Base-by-base conservation (phyloP, 345 rosid species). In the Populus nigra region DNA sequence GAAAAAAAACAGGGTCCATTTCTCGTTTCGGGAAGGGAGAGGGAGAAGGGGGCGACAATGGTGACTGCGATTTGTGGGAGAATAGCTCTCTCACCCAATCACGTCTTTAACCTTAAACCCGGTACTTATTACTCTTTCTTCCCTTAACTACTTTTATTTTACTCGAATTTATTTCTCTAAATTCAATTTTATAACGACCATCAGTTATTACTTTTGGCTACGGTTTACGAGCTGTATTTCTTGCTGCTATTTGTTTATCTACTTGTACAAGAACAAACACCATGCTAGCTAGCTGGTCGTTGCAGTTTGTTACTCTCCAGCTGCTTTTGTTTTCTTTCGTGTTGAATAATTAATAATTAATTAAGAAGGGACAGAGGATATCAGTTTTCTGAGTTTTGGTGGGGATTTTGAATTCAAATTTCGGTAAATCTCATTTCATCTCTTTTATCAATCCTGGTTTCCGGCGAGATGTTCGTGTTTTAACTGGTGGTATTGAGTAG, bases 41-140 rank as follows among this genome's bases (percentile, higher is more conserved):
- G 76, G 43, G 78, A 31, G 79, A 68, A 49, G 29, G 39, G 31
- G 53, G 45, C 61, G 12, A n/a, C 7, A 69, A 89, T 89, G 97
- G 97, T 88, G 81, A 90, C 84, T 78, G 88, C 89, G 75, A 87
- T 92, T 50, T 85, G 88, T 83, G 94, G 94, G 91, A 90, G 92
- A 86, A 75, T 90, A 75, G 71, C 91, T 82, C 93, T 90, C 88
- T 91, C 93, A 72, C 89, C 94, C 31, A 87, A 77, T 84, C 71
- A 88, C 43, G 84, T 90, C 86, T 80, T 92, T 78, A 84, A 84
- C 76, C 85, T 92, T 25, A 87, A 80, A 79, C 84, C 89, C 88
- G 93, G 93, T 92, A 61, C 76, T 65, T 41, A 71, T 78, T 49
- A 71, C 68, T 71, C 27, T 33, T 71, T 45, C 36, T 15, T 45